Percentiles rank a stretch among this genome's conserved stretches.
Conservation (phyloP, 1,284 basidiomycete genomes). For the Inonotus obliquus region DNA sequence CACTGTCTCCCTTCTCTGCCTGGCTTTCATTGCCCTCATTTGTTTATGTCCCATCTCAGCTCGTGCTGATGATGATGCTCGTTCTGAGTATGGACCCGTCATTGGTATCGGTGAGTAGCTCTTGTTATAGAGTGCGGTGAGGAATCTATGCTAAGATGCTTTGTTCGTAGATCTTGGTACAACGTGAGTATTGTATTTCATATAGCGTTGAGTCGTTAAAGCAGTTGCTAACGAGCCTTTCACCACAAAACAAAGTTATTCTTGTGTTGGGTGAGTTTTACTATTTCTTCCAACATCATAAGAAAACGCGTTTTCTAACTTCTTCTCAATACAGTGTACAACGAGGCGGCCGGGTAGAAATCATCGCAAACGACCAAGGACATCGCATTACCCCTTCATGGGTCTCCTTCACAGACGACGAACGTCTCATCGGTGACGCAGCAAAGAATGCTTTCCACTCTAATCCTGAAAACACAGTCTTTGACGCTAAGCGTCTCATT, state of each 20-base stretch:
- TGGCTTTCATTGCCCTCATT: conserved; percentile 61
- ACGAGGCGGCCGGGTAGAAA: conserved; percentile 90
- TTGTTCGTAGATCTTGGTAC: conserved; percentile 67
- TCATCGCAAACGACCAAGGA: conserved; percentile 96
- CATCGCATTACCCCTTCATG: conserved; percentile 96
- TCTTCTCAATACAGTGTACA: conserved; percentile 65
- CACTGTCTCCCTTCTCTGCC: conserved; percentile 58
- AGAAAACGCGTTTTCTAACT: neutral
- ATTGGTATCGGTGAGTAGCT: conserved; percentile 86
- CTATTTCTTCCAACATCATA: neutral
- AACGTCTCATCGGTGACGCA: conserved; percentile 83
- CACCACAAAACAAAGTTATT: conserved; percentile 49
- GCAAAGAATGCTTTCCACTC: conserved; percentile 79
- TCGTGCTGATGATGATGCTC: conserved; percentile 51
- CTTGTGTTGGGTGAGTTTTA: conserved; percentile 63
- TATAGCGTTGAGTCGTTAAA: neutral
- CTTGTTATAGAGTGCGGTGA: neutral
- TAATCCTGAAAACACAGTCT: conserved; percentile 93
- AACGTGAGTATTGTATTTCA: conserved; percentile 44
- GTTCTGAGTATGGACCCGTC: conserved; percentile 80
- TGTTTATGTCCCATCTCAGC: conserved; percentile 55
- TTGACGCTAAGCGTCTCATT: conserved; percentile 97
- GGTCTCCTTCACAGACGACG: conserved; percentile 88
- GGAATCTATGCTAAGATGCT: neutral
- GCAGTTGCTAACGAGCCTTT: conserved; percentile 22